A percentile compares a stretch with the other conserved stretches of the same genome.
phyloP scores from a whole-genome alignment of 768 basidiomycete species.

The Dictyophora rubrovolvata region DNA sequence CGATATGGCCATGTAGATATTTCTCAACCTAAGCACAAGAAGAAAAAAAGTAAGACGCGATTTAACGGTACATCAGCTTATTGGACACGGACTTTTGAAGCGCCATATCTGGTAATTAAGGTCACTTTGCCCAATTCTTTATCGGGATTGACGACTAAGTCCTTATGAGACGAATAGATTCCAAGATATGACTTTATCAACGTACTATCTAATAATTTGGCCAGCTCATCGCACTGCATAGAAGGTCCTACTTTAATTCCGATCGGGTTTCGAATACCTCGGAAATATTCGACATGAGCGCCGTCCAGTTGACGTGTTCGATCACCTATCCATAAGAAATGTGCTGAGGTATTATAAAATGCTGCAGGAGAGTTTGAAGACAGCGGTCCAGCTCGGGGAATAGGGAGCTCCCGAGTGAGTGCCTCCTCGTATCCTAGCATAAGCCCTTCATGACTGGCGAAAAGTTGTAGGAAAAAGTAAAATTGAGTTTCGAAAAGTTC shows the following conservation, averaged over 20 bases:
- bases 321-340: constrained; percentile 97
- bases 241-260: constrained; percentile 94
- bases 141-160: constrained; percentile 75
- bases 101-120: constrained; percentile 90
- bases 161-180: background rate
- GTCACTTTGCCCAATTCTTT: constrained; percentile 78
- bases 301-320: constrained; percentile 85
- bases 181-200: constrained; percentile 5
- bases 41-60: constrained; percentile 1
- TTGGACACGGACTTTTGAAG: constrained; percentile 49
- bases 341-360: constrained; percentile 85
- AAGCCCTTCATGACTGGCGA: constrained; percentile 75
- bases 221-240: constrained; percentile 70
- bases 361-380: constrained; percentile 24
- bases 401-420: constrained; percentile 61
- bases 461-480: background rate
- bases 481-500: background rate
- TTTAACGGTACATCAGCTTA: background rate
- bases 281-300: constrained; percentile 93
- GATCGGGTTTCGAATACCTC: constrained; percentile 86
- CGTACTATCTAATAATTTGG: constrained; percentile 65
- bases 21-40: constrained; percentile 48
- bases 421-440: constrained; percentile 91
- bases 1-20: constrained; percentile 71
- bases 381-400: constrained; percentile 26